A percentile compares a stretch with the other conserved stretches of the same genome.
Conservation (phyloP, 768 basidiomycete genomes). For the Xanthoconium stramineum region DNA sequence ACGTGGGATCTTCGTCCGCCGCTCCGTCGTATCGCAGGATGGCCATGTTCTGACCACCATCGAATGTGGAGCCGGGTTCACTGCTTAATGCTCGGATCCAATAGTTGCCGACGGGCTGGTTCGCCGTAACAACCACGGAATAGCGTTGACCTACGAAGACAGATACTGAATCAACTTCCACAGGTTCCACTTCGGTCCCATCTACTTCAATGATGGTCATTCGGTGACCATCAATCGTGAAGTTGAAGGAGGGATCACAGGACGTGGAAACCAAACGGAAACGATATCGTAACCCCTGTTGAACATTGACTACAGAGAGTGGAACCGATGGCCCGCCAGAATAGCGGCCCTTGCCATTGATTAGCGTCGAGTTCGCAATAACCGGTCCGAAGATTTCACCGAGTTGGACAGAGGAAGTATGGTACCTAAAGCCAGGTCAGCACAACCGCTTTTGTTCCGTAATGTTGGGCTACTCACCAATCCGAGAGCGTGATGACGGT, state of each 20-base stretch:
- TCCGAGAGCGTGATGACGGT: constrained; percentile 32
- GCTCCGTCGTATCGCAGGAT: constrained; percentile 52
- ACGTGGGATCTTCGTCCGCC: constrained; percentile 40
- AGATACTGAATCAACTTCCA: neutral
- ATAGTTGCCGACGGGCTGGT: neutral
- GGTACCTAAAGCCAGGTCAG: neutral
- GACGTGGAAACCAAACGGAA: neutral
- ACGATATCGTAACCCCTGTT: neutral
- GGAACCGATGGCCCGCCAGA: neutral
- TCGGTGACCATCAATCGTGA: constrained; percentile 4
- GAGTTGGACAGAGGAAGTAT: neutral
- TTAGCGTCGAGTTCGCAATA: neutral
- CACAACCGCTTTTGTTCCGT: neutral
- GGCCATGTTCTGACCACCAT: constrained; percentile 42
- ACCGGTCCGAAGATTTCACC: neutral
- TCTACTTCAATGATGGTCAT: constrained; percentile 7
- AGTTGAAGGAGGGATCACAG: constrained; percentile 1
- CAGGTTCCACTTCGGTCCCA: neutral
- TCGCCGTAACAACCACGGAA: neutral
- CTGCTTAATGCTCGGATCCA: neutral
- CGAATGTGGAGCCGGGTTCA: constrained; percentile 24
- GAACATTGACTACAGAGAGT: neutral
- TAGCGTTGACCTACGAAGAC: constrained; percentile 1
- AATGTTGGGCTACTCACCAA: neutral
- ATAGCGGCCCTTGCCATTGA: constrained; percentile 4